These are phyloP conservation scores for Clavulina sp. DNA, from an alignment of 768 basidiomycete species.

Conservation along the genomic window DNA sequence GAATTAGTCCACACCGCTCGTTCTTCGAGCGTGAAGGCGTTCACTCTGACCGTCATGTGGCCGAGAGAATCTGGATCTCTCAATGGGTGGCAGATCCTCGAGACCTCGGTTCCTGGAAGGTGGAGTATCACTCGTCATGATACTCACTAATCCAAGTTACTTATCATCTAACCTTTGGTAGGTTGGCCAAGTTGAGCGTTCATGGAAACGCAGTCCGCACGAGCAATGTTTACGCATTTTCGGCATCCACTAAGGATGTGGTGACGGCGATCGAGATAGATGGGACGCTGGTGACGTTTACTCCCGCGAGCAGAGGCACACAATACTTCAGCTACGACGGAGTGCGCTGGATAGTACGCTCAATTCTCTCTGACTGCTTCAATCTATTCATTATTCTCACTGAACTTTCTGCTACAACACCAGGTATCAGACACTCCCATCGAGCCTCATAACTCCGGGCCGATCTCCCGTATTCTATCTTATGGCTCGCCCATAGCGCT, in stretches of 20 bases:
- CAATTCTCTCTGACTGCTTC: too few species aligned
- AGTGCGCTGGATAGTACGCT: too few species aligned
- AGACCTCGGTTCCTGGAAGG: conserved; percentile 5
- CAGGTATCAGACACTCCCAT: not conserved
- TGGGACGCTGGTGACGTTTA: too few species aligned
- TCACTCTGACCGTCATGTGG: conserved; percentile 10
- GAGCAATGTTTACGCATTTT: conserved; percentile 2
- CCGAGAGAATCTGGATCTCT: conserved; percentile 8
- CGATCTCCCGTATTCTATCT: conserved; percentile 7
- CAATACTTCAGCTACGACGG: too few species aligned
- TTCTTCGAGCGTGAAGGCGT: not conserved
- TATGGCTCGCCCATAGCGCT: conserved; percentile 3
- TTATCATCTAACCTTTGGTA: not conserved
- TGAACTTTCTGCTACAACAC: too few species aligned
- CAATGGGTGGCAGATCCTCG: conserved; percentile 5
- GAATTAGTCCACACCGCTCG: not conserved
- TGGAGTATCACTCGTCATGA: not conserved
- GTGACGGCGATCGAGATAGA: too few species aligned
- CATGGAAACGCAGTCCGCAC: not conserved
- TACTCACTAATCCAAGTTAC: not conserved
- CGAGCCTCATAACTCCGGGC: not conserved
- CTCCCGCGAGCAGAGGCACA: too few species aligned
- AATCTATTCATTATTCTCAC: too few species aligned
- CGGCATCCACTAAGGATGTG: too few species aligned
- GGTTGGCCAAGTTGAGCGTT: conserved; percentile 2